Evolutionary conservation across 177 flowering plant species (phyloP), one percentile per base, ranked within the genome.

Genomic region (Vitis hybrid): DNA sequence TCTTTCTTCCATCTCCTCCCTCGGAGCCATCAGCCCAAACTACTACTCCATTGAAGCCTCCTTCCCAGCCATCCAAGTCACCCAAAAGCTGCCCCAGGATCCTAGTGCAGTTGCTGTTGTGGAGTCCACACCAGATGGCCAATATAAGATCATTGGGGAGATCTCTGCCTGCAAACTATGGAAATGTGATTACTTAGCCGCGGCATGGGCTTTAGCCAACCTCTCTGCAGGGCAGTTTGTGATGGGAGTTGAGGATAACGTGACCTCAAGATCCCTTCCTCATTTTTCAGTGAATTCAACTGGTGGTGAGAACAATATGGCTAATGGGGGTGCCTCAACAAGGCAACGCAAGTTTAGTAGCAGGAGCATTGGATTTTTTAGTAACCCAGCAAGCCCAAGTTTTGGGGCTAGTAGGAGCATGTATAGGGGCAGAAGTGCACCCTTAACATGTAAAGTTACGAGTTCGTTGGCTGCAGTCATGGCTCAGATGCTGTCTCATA

Each of bases 401-500:
- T 58, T 79, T 17, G 83, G 90, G 1, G 12, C 59, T 8, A 78
- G 84, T 11, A 78, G 95, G 83, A 91, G 86, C 80, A 89, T 93
- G 90, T 93, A 91, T 61, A 75, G 97, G 61, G 98, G 97, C 11
- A 84, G 99, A 77, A 95, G 92, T 68, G 86, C 93, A 4, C 97
- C 99, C 1, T 81, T 93, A 81, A 93, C 92, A 4, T 93, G 98
- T 65, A 93, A 84, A 72, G 83, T 62, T 6, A 82, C 90, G 0
- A 95, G 93, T 68, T 91, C 98, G 0, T 71, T 95, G 76, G 99
- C 99, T 9, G 99, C 99, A 9, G 98, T 95, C 55, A 87, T 95
- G 98, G 98, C 99, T 63, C 99, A 95, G 79, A 90, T 95, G 97
- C 78, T 95, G 24, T 93, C 98, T 21, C 99, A 95, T 71, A 74